phyloP scores from a whole-genome alignment of 495 filamentous ascomycete genomes.

The Filosporella fistucella region DNA sequence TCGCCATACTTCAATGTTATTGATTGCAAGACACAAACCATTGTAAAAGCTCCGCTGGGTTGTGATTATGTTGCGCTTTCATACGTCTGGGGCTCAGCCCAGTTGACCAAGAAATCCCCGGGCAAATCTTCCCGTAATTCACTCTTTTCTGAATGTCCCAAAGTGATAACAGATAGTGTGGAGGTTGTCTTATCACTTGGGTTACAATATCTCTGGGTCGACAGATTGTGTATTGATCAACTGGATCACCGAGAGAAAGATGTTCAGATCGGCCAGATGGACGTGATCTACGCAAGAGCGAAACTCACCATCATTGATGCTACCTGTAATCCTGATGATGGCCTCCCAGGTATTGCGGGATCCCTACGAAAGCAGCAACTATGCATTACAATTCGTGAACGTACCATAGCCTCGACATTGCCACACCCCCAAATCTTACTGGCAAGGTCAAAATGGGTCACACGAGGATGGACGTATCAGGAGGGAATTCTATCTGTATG shows the following conservation, averaged over 20 bases:
- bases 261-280: conserved; percentile 27
- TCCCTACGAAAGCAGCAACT: too few relatives aligned
- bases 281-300: conserved; percentile 24
- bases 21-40: not conserved
- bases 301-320: conserved; percentile 27
- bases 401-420: too few relatives aligned
- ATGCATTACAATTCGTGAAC: too few relatives aligned
- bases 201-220: conserved; percentile 28
- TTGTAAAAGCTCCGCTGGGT: conserved; percentile 7
- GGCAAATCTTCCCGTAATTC: too few relatives aligned
- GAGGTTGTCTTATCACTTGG: conserved; percentile 14
- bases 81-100: conserved; percentile 23
- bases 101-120: not conserved
- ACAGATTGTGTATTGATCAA: conserved; percentile 26
- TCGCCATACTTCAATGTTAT: conserved; percentile 1
- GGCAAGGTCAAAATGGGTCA: too few relatives aligned
- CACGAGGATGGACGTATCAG: too few relatives aligned
- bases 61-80: conserved; percentile 19
- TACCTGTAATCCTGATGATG: too few relatives aligned
- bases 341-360: too few relatives aligned
- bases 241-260: conserved; percentile 13
- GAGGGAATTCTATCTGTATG: not conserved
- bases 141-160: not conserved
- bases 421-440: too few relatives aligned
- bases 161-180: conserved; percentile 22